These are phyloP conservation scores for Coprinellus aureogranulatus DNA, from an alignment of 768 basidiomycete genomes.

Conservation along the genomic window DNA sequence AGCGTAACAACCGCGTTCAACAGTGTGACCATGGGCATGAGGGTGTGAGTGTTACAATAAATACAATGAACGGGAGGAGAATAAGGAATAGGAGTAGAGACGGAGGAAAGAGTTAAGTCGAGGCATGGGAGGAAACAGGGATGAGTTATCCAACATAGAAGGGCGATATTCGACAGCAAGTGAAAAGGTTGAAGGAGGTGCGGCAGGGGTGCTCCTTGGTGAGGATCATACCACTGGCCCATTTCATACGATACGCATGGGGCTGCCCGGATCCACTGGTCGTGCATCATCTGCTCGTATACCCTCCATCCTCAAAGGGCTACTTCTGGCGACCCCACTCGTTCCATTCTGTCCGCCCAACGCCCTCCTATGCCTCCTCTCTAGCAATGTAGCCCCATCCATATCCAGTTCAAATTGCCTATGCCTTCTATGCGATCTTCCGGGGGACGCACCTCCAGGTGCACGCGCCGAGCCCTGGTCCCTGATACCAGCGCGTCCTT, in stretches of 20 bases:
- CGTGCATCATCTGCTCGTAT: neutral
- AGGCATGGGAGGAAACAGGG: too few species aligned
- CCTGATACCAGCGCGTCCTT: conserved; percentile 36
- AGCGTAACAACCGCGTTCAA: too few species aligned
- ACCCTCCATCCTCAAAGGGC: conserved; percentile 23
- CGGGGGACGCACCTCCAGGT: conserved; percentile 1
- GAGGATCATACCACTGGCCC: neutral
- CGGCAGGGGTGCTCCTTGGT: neutral
- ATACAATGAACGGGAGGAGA: too few species aligned
- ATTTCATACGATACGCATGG: neutral
- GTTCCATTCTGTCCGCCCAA: conserved; percentile 10
- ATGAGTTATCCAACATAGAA: too few species aligned
- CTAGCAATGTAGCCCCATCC: conserved; percentile 82
- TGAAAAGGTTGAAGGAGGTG: neutral
- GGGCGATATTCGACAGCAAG: too few species aligned
- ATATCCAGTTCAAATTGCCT: conserved; percentile 79
- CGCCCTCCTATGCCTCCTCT: conserved; percentile 52
- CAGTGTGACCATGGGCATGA: too few species aligned
- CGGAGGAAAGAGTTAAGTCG: too few species aligned
- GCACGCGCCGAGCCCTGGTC: conserved; percentile 26
- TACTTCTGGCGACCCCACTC: conserved; percentile 5
- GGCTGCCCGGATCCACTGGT: neutral
- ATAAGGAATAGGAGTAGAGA: too few species aligned
- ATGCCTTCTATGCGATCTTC: conserved; percentile 16
- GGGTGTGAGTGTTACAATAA: too few species aligned